Conservation (phyloP, 23 red algal genomes). For the Gracilaria gracilis region DNA sequence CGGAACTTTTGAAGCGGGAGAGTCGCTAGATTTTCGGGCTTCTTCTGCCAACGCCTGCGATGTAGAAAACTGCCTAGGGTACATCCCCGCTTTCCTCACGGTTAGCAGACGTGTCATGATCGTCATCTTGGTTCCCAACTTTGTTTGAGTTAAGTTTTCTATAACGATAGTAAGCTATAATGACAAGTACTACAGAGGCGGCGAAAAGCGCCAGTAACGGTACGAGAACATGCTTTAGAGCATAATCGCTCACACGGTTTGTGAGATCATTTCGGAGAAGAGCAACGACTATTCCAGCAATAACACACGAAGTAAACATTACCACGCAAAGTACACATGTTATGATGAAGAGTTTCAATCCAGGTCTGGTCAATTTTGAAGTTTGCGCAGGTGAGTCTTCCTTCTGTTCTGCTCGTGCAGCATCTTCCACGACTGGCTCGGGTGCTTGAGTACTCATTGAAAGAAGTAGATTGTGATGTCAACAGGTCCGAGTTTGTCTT, state of each 20-base stretch:
- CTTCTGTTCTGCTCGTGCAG: not conserved
- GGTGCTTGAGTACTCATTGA: not conserved
- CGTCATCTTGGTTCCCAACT: not conserved
- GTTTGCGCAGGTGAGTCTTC: not conserved
- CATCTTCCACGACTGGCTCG: not conserved
- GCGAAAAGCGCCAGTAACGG: not conserved
- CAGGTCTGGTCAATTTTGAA: not conserved
- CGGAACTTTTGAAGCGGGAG: no score
- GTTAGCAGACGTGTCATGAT: not conserved
- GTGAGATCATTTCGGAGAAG: slow-evolving; percentile 21
- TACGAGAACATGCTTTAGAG: slow-evolving; percentile 16
- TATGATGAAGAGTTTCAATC: slow-evolving; percentile 9
- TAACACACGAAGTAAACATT: slow-evolving; percentile 25
- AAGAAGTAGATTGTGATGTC: not conserved
- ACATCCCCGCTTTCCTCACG: not conserved
- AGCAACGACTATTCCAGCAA: slow-evolving; percentile 28
- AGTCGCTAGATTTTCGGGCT: no score
- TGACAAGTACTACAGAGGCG: not conserved
- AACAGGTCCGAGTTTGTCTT: not conserved
- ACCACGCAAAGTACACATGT: not conserved
- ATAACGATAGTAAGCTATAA: slow-evolving; percentile 6
- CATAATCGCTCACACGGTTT: slow-evolving; percentile 15
- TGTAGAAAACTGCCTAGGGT: no score
- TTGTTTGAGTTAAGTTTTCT: slow-evolving; percentile 2
- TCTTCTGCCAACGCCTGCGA: no score